Evolutionary conservation across 371 early-diverging fungal genomes (phyloP), one percentile per base, ranked within the genome.

Genomic region (Chytridium lagenaria): DNA sequence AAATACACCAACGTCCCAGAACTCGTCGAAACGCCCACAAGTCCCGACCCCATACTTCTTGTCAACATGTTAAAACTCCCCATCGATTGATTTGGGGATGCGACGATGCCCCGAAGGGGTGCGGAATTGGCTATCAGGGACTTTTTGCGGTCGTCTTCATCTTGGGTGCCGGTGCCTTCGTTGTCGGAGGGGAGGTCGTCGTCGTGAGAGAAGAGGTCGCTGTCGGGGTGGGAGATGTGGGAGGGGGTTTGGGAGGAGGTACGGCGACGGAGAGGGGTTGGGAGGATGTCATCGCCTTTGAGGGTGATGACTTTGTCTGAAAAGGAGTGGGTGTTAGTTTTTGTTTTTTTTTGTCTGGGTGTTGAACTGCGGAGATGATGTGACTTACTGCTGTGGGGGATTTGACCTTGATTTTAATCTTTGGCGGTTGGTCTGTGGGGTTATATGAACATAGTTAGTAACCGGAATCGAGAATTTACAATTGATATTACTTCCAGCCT

Each of bases 101-200:
- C 34, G 34, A 61, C 61, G 36, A 34, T 51, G 5, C 75, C 67
- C n/a, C 63, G 23, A 16, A 71, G 50, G 0, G 76, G 68, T 0
- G 71, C 76, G 19, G 40, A 69, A 30, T 36, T 75, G 19, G 68
- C 30, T 19, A 75, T 31, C 15, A 75, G 37, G 3, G 67, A 63
- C 0, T 71, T 34, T 22, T 67, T 67, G 19, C 71, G 55, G 7
- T 75, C 71, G 34, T 75, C 76, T 37, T 70, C 67, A 44, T 61
- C 49, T 23, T 63, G 50, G 37, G 30, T 7, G 30, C 2, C n/a
- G 40, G 66, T 26, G 5, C 7, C 26, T 38, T 22, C 66, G 15
- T 22, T 23, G 5, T 3, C 66, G 19, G 5, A n/a, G 2, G 30
- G 38, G 15, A 19, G n/a, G 2, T 37, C 66, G n/a, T n/a, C n/a